Evolutionary conservation across 352 stramenopile species (phyloP).

Genomic region (Aphanomyces euteiches): DNA sequence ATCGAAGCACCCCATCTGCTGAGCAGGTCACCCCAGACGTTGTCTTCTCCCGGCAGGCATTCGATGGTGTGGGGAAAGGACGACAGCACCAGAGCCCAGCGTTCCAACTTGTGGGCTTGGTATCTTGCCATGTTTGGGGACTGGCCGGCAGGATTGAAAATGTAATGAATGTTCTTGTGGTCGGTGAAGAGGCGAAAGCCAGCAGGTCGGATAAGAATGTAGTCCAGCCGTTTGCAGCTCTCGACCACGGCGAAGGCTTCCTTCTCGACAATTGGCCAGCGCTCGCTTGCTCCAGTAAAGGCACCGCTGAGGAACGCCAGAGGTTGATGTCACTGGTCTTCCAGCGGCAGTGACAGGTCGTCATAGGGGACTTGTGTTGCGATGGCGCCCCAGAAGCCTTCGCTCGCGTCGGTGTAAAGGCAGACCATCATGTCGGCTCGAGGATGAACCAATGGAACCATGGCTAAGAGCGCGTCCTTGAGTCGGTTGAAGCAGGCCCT

Average conservation of each 20-base stretch:
- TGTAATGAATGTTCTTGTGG: constrained; percentile 34
- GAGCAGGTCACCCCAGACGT: constrained; percentile 39
- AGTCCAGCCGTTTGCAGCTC: constrained; percentile 32
- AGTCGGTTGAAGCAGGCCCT: constrained; percentile 16
- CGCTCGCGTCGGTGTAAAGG: constrained; percentile 34
- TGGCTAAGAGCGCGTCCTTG: constrained; percentile 26
- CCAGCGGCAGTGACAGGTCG: constrained; percentile 6
- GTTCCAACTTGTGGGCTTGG: constrained; percentile 38
- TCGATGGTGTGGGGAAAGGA: constrained; percentile 36
- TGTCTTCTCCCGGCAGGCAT: constrained; percentile 32
- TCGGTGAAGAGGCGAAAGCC: constrained; percentile 35
- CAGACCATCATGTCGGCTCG: constrained; percentile 24
- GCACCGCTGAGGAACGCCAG: constrained; percentile 33
- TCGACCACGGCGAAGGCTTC: constrained; percentile 38
- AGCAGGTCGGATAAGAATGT: constrained; percentile 26
- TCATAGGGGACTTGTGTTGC: constrained; percentile 29
- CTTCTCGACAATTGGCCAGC: constrained; percentile 37
- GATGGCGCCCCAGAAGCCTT: constrained; percentile 31
- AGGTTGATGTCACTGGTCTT: constrained; percentile 30
- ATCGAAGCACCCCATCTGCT: constrained; percentile 30
- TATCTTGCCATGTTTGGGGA: constrained; percentile 28
- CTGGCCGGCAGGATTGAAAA: constrained; percentile 30
- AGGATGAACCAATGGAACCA: constrained; percentile 34
- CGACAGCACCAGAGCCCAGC: constrained; percentile 31
- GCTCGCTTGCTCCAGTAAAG: constrained; percentile 22